A percentile compares a stretch with the other conserved stretches of the same genome.
These are phyloP conservation scores for Fusarium veterinarium DNA, from an alignment of 2,329 filamentous ascomycete genomes.

Conservation along the genomic window DNA sequence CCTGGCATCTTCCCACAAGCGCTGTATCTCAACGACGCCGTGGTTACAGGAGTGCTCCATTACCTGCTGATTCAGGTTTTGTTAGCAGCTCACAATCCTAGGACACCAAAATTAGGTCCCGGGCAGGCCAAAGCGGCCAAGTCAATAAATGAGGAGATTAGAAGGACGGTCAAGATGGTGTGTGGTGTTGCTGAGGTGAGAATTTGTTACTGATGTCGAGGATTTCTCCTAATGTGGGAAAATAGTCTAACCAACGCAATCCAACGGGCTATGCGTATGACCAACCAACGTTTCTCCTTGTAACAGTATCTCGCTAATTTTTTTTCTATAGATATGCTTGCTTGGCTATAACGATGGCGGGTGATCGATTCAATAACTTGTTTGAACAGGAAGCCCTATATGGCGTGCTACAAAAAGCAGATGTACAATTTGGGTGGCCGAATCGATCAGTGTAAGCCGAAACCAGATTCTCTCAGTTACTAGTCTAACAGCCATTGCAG, in stretches of 20 bases:
- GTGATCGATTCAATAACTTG: slow-evolving; percentile 53
- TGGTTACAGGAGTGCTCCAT: slow-evolving; percentile 45
- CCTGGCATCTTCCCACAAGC: slow-evolving; percentile 36
- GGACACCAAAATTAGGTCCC: slow-evolving; percentile 41
- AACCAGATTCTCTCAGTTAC: fast-evolving
- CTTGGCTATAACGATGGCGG: slow-evolving; percentile 48
- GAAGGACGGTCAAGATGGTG: slow-evolving; percentile 43
- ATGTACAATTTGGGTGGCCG: slow-evolving; percentile 45
- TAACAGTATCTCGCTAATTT: not conserved
- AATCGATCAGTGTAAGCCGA: slow-evolving; percentile 44
- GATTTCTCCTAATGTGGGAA: not conserved
- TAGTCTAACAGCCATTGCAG: slow-evolving; percentile 15
- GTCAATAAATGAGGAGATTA: slow-evolving; percentile 45
- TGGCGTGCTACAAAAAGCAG: slow-evolving; percentile 49
- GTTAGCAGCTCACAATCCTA: slow-evolving; percentile 45
- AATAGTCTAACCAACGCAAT: slow-evolving; percentile 40
- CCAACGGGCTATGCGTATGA: slow-evolving; percentile 38
- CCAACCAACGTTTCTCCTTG: not conserved
- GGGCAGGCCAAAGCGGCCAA: slow-evolving; percentile 42
- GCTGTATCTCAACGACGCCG: slow-evolving; percentile 45
- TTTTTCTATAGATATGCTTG: slow-evolving; percentile 39
- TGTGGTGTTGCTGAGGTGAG: slow-evolving; percentile 47
- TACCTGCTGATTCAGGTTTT: slow-evolving; percentile 45
- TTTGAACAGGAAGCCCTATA: slow-evolving; percentile 54
- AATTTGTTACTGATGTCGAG: no score